Evolutionary conservation across 805 yeast species (phyloP), one percentile per base, ranked within the genome.

Genomic region (Soucietia sequanensis): DNA sequence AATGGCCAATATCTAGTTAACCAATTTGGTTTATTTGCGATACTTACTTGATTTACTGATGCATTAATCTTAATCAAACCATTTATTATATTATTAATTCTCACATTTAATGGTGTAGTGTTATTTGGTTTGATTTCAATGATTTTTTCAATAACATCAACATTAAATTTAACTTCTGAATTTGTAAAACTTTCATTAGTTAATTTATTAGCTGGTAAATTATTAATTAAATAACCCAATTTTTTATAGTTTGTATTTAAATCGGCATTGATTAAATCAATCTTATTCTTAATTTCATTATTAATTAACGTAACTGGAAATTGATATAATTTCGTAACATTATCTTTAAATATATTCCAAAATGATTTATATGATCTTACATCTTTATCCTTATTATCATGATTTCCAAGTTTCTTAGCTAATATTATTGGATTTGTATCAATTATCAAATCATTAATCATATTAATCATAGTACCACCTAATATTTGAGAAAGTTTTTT

Each of bases 1-100:
- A 74, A 37, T 1, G 90, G 86, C 96, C 95, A 89, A 57, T 79
- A 77, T 35, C 86, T 69, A 2, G 67, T 58, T 2, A 65, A 23
- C 12, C 58, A 46, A 1, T 61, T 48, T 12, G 86, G 86, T 18
- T 31, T 36, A 6, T 42, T 38, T 3, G 46, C 40, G 6, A 19
- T n/a, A 2, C 10, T 10, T 9, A 24, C 6, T 19, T 17, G 22
- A 12, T 15, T 12, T 14, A 9, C 12, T 14, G 22, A 17, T 2
- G 14, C 14, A 21, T 9, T 15, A 7, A 29, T 14, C 4, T 27
- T 26, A 9, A 36, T 4, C 15, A 29, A 19, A 15, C 18, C 15
- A 10, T 7, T 22, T 2, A 26, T 13, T 11, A 35, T 21, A 4
- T 19, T 6, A 13, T 23, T 13, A 5, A 44, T 28, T 17, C 46